These are phyloP conservation scores for Yamadazyma spencermartinsiae DNA, from an alignment of 1,139 yeast genomes.

Conservation along the genomic window DNA sequence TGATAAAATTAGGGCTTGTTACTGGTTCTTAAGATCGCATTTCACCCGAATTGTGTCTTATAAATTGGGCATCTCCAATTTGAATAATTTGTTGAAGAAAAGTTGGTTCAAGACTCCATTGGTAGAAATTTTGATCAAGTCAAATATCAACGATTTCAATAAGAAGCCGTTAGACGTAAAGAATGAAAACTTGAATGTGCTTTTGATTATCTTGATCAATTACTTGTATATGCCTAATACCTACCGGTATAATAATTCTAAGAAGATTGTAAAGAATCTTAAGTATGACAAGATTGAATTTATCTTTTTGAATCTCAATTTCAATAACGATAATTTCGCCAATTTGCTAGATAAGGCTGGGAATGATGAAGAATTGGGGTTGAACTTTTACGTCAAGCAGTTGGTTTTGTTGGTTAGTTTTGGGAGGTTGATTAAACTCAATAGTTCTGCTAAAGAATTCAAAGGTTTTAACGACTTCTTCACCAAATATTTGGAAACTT, in stretches of 20 bases:
- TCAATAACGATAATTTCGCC: conserved; percentile 15
- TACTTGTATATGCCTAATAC: conserved; percentile 30
- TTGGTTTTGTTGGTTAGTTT: conserved; percentile 25
- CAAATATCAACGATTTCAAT: conserved; percentile 11
- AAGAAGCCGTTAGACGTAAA: conserved; percentile 9
- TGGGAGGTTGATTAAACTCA: conserved; percentile 17
- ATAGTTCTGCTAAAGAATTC: conserved; percentile 7
- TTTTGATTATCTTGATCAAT: conserved; percentile 30
- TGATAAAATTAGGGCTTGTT: conserved; percentile 33
- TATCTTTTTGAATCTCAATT: conserved; percentile 23
- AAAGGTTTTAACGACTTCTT: conserved; percentile 21
- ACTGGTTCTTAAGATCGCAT: conserved; percentile 59
- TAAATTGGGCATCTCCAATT: conserved; percentile 42
- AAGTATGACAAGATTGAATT: conserved; percentile 28
- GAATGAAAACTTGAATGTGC: conserved; percentile 21
- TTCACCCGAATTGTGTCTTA: conserved; percentile 52
- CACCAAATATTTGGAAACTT: conserved; percentile 34
- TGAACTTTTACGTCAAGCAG: conserved; percentile 24
- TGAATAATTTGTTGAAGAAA: conserved; percentile 32
- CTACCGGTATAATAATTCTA: conserved; percentile 24
- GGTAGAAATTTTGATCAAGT: conserved; percentile 15
- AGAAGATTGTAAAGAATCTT: conserved; percentile 23
- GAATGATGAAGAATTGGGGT: conserved; percentile 7
- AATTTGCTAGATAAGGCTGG: conserved; percentile 9
- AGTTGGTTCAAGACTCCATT: conserved; percentile 31